Conservation (phyloP, 768 basidiomycete species). For the Myochromella boudieri region DNA sequence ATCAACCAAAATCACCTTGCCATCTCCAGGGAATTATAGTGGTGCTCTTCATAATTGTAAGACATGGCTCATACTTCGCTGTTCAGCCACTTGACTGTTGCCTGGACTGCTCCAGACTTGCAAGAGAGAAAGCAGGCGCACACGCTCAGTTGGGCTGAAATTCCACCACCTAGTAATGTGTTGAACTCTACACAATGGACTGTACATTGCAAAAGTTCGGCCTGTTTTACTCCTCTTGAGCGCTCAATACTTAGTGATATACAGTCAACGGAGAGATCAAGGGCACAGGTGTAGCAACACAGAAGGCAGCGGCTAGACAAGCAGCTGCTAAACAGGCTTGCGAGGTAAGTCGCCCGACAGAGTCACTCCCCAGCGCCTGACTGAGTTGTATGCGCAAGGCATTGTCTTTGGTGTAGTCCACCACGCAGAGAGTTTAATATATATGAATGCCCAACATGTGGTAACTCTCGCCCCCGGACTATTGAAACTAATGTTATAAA, state of each 20-base stretch:
- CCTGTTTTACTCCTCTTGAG: neutral
- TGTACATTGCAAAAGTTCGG: slow-evolving; percentile 21
- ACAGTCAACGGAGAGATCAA: slow-evolving; percentile 19
- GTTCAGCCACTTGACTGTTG: neutral
- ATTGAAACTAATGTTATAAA: too few relatives aligned
- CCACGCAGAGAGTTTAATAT: too few relatives aligned
- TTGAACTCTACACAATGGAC: slow-evolving; percentile 16
- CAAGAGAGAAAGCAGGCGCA: slow-evolving; percentile 18
- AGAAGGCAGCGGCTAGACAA: slow-evolving; percentile 19
- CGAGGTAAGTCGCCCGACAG: slow-evolving; percentile 13
- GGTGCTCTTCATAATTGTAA: slow-evolving; percentile 20
- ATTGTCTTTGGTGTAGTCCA: neutral
- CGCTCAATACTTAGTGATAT: neutral
- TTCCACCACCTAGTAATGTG: slow-evolving; percentile 5
- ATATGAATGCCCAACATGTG: too few relatives aligned
- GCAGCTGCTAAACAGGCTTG: slow-evolving; percentile 21
- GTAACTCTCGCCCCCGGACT: too few relatives aligned
- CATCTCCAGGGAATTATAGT: slow-evolving; percentile 17
- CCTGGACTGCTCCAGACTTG: slow-evolving; percentile 11
- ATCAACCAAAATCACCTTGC: slow-evolving; percentile 8
- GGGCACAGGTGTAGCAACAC: slow-evolving; percentile 17
- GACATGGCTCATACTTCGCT: neutral
- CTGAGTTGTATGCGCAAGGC: slow-evolving; percentile 5
- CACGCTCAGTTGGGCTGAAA: slow-evolving; percentile 19
- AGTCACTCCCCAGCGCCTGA: neutral